Base-by-base conservation (phyloP, 2,329 filamentous ascomycete genomes). In the Periconia macrospinosa region DNA sequence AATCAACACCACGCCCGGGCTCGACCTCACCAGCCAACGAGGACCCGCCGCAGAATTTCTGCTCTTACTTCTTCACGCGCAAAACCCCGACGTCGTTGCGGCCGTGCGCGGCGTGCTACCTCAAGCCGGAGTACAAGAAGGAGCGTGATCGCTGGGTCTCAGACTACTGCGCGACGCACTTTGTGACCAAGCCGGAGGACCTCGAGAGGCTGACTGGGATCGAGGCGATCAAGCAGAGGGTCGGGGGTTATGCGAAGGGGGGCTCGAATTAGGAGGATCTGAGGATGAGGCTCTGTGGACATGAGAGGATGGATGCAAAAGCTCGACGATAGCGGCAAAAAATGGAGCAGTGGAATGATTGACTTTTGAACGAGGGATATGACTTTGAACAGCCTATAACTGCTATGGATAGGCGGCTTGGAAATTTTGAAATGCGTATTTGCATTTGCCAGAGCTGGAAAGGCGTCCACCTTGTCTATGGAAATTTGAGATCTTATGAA, bases 51-150 rank as follows among this genome's bases (percentile, higher is more conserved):
- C 57, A 56, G 1, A 62, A 59, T 2, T 58, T 59, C 45, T 70
- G 67, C 49, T 8, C 43, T 7, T 60, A 62, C 47, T 57, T 59
- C 50, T 63, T 68, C 42, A 56, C 58, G n/a, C 60, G 47, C 40
- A 47, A 59, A 20, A 47, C 63, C 1, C 54, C 59, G 2, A 35
- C 27, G 5, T 61, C 59, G 27, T 45, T 44, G 14, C 57, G 56
- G 33, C 68, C 69, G 5, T 72, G 69, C 33, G 27, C 60, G 17
- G 45, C 50, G 7, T 72, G 68, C 52, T 71, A 69, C 33, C 40
- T 61, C 46, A 30, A 54, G 30, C 58, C 59, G 0, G 42, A 60
- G 51, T 70, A 61, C 54, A 27, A 27, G 23, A 27, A 8, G 23
- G 23, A 56, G 20, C 49, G 57, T 13, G 18, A 17, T 9, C n/a